These are phyloP conservation scores for Lachancea quebecensis DNA, from an alignment of 805 yeast genomes.

Conservation along the genomic window DNA sequence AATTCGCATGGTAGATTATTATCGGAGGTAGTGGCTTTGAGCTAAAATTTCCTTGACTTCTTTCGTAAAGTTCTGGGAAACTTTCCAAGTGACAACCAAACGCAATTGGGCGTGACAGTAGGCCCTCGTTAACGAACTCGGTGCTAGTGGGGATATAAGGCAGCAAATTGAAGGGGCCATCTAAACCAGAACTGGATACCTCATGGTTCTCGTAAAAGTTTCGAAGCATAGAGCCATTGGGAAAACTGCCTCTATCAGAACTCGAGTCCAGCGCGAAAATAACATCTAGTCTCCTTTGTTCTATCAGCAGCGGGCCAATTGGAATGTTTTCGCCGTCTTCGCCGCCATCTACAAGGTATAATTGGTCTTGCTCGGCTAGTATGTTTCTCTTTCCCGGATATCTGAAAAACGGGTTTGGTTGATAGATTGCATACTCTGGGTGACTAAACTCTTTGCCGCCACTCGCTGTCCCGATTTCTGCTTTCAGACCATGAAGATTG, in stretches of 20 bases:
- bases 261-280: constrained; percentile 57
- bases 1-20: constrained; percentile 46
- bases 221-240: constrained; percentile 50
- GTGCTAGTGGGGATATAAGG: constrained; percentile 10
- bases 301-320: constrained; percentile 54
- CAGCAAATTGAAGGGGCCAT: constrained; percentile 1
- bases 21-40: constrained; percentile 43
- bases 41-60: neutral
- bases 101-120: constrained; percentile 54
- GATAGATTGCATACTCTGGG: constrained; percentile 52
- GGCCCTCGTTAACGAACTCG: neutral
- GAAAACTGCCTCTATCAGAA: constrained; percentile 47
- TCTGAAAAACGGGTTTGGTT: constrained; percentile 55
- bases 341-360: constrained; percentile 70
- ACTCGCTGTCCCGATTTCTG: too few relatives aligned
- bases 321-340: constrained; percentile 73
- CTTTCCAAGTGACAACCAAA: constrained; percentile 63
- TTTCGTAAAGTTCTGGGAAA: neutral
- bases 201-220: constrained; percentile 25
- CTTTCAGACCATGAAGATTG: constrained; percentile 5
- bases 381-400: constrained; percentile 20
- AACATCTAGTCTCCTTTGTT: constrained; percentile 53
- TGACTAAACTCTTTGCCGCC: neutral
- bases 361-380: constrained; percentile 26
- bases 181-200: neutral